Evolutionary conservation across 2,329 filamentous ascomycete genomes (phyloP), one percentile per base, ranked within the genome.

Genomic region (Sclerotinia subarctica): DNA sequence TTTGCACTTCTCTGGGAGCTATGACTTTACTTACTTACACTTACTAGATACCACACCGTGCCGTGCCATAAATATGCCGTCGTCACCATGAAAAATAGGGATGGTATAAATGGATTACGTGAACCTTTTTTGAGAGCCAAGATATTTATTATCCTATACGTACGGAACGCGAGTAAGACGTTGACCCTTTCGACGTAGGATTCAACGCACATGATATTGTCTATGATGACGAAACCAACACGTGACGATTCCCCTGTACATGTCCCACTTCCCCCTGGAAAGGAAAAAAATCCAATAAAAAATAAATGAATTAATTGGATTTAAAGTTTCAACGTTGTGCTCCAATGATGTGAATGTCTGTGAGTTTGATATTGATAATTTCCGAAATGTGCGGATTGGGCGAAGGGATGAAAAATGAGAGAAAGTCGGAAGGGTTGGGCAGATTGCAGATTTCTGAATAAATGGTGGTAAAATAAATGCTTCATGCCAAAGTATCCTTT

Each of bases 261-360:
- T n/a, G 13, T 38, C 13, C 21, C 11, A 13, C 21, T 38, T 32
- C 53, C 53, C 1, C 3, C 19, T 38, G 32, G 24, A 17, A 42
- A 53, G 8, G 46, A 8, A 47, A 47, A 15, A 47, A 47, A 38
- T 11, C 13, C 13, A 38, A 13, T 13, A 13, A 13, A 13, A 38
- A 47, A 21, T 21, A 53, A 32, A 19, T 32, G 19, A 26, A 42
- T 57, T 32, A 56, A 56, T 24, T 35, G 21, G 15, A 57, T 19
- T 24, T 38, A 57, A 57, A 26, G 54, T 57, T 57, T 57, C 54
- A 42, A 57, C 54, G 54, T 24, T 24, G 32, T 42, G 32, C 54
- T 42, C 54, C 54, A 42, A 19, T 53, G 32, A 57, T 57, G 19
- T 54, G 38, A 38, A 11, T 11, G 53, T 35, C 53, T 56, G 52